Conservation (phyloP, 495 filamentous ascomycete species). For the Massariosphaeria phaeospora region DNA sequence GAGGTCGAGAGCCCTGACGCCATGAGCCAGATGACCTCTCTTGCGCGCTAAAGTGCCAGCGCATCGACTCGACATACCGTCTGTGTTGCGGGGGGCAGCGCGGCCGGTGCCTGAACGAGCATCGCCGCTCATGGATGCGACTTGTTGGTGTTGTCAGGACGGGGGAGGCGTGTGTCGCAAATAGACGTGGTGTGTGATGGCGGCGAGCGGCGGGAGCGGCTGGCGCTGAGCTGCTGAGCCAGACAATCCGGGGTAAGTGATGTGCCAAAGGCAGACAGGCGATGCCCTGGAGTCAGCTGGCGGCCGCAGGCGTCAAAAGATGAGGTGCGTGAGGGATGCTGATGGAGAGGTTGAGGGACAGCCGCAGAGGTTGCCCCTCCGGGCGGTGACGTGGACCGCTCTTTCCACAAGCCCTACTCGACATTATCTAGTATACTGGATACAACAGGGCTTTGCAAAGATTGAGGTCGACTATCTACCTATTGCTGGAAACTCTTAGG, state of each 20-base stretch:
- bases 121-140: constrained; percentile 9
- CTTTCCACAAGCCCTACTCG: no score
- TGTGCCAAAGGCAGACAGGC: constrained; percentile 6
- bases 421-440: no score
- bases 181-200: no score
- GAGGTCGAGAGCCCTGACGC: constrained; percentile 21
- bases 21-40: constrained; percentile 29
- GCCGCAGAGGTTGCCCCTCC: no score
- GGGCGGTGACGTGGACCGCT: no score
- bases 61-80: constrained; percentile 29
- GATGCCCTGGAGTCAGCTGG: constrained; percentile 5
- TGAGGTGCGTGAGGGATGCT: neutral
- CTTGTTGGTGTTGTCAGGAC: constrained; percentile 30
- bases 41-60: constrained; percentile 31
- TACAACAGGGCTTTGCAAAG: no score
- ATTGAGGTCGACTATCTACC: no score
- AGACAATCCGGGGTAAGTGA: constrained; percentile 23
- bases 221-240: constrained; percentile 15
- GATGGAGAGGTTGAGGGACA: neutral
- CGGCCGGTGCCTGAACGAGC: constrained; percentile 30
- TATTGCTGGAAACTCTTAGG: no score
- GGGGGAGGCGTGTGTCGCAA: no score
- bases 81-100: constrained; percentile 12
- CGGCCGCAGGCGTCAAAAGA: neutral
- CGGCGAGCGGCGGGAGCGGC: neutral